Percentiles rank a stretch among this genome's conserved stretches.
These are phyloP conservation scores for Periconia digitata DNA, from an alignment of 2,329 filamentous ascomycete species.

Conservation along the genomic window DNA sequence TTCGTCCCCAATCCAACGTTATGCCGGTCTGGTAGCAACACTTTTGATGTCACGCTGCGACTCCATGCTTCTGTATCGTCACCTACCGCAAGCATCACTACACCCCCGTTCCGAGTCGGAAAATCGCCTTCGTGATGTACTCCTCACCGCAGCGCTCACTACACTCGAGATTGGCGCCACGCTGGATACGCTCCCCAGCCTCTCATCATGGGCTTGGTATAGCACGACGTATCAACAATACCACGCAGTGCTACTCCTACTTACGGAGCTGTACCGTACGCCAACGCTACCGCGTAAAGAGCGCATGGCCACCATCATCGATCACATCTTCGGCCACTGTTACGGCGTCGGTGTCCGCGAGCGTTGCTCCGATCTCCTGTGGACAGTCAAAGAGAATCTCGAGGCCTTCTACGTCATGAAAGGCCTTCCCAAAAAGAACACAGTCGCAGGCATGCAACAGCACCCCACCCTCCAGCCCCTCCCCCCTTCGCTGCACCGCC, in stretches of 20 bases:
- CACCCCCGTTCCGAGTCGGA: constrained; percentile 39
- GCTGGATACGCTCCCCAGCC: constrained; percentile 39
- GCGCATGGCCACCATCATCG: constrained; percentile 42
- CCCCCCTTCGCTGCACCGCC: constrained; percentile 13
- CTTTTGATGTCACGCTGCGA: constrained; percentile 43
- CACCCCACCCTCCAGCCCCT: constrained; percentile 32
- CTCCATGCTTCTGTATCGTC: constrained; percentile 43
- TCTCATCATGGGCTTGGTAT: constrained; percentile 41
- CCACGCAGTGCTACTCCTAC: constrained; percentile 38
- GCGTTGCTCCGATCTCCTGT: constrained; percentile 37
- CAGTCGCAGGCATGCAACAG: constrained; percentile 24
- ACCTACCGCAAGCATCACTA: constrained; percentile 38
- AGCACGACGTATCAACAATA: constrained; percentile 44
- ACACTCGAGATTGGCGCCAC: constrained; percentile 44
- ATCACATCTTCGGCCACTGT: constrained; percentile 44
- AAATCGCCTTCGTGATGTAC: constrained; percentile 39
- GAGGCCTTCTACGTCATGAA: constrained; percentile 44
- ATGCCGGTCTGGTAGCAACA: constrained; percentile 41
- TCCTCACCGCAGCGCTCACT: constrained; percentile 39
- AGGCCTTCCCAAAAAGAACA: constrained; percentile 33
- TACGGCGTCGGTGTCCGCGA: constrained; percentile 40
- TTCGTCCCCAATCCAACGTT: constrained; percentile 36
- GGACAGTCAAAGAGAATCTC: constrained; percentile 42
- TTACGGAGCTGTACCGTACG: constrained; percentile 42
- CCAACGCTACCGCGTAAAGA: constrained; percentile 38